Base-by-base conservation (phyloP, 768 basidiomycete species). In the Mycena latifolia region DNA sequence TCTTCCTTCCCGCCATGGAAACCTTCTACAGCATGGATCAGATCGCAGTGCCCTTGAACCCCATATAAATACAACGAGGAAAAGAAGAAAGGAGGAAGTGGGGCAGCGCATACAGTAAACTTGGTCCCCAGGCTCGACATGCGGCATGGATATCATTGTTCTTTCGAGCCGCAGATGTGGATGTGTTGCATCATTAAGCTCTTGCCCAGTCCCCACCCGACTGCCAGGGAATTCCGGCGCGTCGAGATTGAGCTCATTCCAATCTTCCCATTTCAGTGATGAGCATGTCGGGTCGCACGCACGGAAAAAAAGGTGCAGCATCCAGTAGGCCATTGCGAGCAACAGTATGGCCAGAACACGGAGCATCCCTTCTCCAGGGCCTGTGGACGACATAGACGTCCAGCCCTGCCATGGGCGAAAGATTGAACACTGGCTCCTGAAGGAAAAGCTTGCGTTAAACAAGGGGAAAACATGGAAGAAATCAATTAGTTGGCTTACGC, bases 291-390 rank as follows among this genome's bases (percentile, higher is more conserved):
- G 33, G 22, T 71, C 60, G 17, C 71, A 66, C 6, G 80, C 83
- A 53, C 51, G 80, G 83, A 92, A 92, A 77, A 92, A 89, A 0
- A 90, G 90, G 11, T 91, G 84, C 0, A 92, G 80, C n/a, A 91
- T 78, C 61, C 86, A 77, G 67, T 92, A 92, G 0, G 90, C 84
- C 0, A 87, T 83, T 9, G 87, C 77, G 22, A 88, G 80, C 0
- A 76, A 76, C 47, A 91, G 76, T 74, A 85, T 81, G 0, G 89
- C 89, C 45, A 88, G 82, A 20, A 91, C 85, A 1, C 82, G 80
- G 1, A 92, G 80, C 0, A 90, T 91, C 15, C 91, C 91, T 73
- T 91, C 88, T 17, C 78, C 78, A 0, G 86, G 84, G 0, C 85
- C 87, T 4, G 88, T 88, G 45, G 71, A 77, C 79, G 85, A 87